Percentiles rank a stretch among this genome's conserved stretches.
phyloP scores from a whole-genome alignment of 176 grass and related monocot species.

The Aegilops umbellulata region DNA sequence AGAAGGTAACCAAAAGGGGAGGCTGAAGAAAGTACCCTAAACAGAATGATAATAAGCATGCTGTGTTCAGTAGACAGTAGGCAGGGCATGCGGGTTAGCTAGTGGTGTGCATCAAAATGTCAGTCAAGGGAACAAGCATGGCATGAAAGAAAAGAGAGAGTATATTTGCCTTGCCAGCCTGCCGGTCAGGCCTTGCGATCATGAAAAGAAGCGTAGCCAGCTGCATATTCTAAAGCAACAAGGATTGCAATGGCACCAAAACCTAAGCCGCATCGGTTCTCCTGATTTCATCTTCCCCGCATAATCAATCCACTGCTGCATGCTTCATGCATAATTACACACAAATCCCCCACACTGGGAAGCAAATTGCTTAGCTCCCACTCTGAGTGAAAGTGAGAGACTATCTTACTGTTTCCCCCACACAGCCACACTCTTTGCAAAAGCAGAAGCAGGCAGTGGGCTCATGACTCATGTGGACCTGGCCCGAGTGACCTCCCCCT shows the following conservation, averaged over 20 bases:
- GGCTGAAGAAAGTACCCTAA: background rate
- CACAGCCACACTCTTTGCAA: background rate
- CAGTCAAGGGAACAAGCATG: constrained; percentile 37
- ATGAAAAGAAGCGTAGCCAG: constrained; percentile 40
- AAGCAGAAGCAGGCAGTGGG: constrained; percentile 27
- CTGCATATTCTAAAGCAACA: background rate
- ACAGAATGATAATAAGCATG: constrained; percentile 20
- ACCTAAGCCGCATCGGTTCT: constrained; percentile 6
- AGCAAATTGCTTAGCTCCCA: constrained; percentile 16
- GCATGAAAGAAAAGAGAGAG: background rate
- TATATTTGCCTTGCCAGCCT: background rate
- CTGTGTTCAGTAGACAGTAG: background rate
- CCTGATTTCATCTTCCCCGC: background rate
- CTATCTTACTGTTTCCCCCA: constrained; percentile 31
- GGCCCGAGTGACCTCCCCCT: background rate
- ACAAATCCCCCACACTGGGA: background rate
- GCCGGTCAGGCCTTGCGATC: background rate
- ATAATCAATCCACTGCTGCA: background rate
- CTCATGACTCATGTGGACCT: constrained; percentile 31
- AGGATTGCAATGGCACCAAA: constrained; percentile 27
- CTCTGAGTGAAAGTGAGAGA: constrained; percentile 17
- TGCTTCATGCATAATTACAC: background rate
- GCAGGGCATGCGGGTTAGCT: background rate
- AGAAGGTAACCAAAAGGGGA: background rate
- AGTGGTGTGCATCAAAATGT: background rate